Conservation (phyloP, 2,329 filamentous ascomycete species). For the Leptographium galeiforme region DNA sequence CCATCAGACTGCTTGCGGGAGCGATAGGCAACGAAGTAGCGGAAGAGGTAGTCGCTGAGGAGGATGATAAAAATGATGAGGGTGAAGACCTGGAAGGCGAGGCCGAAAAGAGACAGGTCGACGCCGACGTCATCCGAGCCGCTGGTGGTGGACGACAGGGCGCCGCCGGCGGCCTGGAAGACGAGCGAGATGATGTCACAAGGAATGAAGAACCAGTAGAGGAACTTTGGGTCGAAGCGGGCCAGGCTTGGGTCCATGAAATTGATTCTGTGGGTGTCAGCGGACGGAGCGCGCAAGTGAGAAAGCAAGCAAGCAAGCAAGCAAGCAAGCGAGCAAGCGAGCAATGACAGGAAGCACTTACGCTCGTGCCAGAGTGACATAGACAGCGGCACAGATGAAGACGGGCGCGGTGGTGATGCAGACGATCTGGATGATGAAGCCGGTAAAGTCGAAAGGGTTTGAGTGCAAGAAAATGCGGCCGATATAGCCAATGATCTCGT, state of each 20-base stretch:
- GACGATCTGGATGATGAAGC: slow-evolving; percentile 54
- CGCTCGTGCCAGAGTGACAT: slow-evolving; percentile 39
- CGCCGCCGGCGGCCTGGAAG: slow-evolving; percentile 42
- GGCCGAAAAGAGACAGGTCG: slow-evolving; percentile 37
- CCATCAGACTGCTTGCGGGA: background rate
- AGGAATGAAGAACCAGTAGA: slow-evolving; percentile 35
- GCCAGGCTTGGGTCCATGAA: slow-evolving; percentile 23
- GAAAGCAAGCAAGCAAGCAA: background rate
- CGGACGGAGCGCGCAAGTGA: background rate
- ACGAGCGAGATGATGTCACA: slow-evolving; percentile 40
- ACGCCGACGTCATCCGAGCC: slow-evolving; percentile 34
- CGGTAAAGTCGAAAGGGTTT: slow-evolving; percentile 44
- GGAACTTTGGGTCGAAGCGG: slow-evolving; percentile 25
- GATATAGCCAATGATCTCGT: slow-evolving; percentile 48
- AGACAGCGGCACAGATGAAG: slow-evolving; percentile 50
- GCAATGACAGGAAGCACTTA: background rate
- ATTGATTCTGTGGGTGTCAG: slow-evolving; percentile 17
- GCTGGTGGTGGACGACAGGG: slow-evolving; percentile 28
- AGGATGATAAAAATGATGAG: slow-evolving; percentile 37
- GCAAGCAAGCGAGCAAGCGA: background rate
- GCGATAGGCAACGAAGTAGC: slow-evolving; percentile 17
- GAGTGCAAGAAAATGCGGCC: slow-evolving; percentile 43
- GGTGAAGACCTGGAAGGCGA: slow-evolving; percentile 43
- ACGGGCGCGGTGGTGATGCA: slow-evolving; percentile 44
- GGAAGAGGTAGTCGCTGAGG: slow-evolving; percentile 33